Percentiles rank a stretch among this genome's conserved stretches.
phyloP scores from a whole-genome alignment of 768 basidiomycete species.

The Pholiota molesta region DNA sequence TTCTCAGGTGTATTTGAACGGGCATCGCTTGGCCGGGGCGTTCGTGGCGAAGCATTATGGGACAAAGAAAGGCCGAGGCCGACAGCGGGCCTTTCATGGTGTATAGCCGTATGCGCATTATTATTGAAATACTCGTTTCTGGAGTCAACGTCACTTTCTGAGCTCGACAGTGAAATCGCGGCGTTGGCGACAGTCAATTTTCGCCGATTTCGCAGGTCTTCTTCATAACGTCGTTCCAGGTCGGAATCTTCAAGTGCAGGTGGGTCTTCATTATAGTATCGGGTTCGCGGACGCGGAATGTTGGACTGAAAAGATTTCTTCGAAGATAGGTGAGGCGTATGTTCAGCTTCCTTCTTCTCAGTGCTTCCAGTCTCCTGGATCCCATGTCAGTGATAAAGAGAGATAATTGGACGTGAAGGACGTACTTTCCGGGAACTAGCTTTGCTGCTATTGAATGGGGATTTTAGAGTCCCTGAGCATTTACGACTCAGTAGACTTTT shows the following conservation, averaged over 20 bases:
- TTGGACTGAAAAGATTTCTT: constrained; percentile 27
- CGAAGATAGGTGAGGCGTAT: not conserved
- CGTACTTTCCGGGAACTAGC: constrained; percentile 17
- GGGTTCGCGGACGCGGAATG: constrained; percentile 38
- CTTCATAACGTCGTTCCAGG: constrained; percentile 43
- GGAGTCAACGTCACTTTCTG: constrained; percentile 39
- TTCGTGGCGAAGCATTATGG: not conserved
- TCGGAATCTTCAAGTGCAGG: constrained; percentile 45
- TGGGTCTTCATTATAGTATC: constrained; percentile 25
- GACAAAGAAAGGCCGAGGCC: constrained; percentile 29
- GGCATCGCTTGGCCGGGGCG: constrained; percentile 1
- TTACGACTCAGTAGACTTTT: constrained; percentile 34
- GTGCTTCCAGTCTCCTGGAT: not conserved
- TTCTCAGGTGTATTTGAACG: constrained; percentile 17
- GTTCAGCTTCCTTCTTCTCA: not conserved
- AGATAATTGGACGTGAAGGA: not conserved
- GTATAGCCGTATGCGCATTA: not conserved
- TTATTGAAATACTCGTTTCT: constrained; percentile 1
- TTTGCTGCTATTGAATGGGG: constrained; percentile 20
- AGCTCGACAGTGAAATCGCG: constrained; percentile 43
- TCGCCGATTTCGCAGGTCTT: constrained; percentile 38
- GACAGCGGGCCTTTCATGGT: constrained; percentile 9
- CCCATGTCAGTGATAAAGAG: not conserved
- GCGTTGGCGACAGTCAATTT: constrained; percentile 50
- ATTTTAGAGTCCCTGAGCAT: constrained; percentile 26